Evolutionary conservation across 441 rosid species (phyloP).

Genomic region (Eruca vesicaria): DNA sequence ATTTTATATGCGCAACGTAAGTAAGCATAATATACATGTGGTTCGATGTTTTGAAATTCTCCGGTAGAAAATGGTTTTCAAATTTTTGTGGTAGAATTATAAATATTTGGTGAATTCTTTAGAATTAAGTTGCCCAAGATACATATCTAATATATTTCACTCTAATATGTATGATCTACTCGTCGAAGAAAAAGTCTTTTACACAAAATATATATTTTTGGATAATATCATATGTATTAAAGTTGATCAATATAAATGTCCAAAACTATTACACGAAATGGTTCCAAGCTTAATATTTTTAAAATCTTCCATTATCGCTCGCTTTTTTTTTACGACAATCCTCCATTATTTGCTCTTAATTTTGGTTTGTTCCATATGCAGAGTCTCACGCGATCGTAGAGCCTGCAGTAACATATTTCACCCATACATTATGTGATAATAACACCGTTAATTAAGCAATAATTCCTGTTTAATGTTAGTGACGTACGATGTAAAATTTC

Average conservation of each 20-base stretch:
- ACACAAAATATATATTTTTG: neutral
- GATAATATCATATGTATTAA: neutral
- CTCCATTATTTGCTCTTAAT: neutral
- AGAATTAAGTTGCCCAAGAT: neutral
- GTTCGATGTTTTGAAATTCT: neutral
- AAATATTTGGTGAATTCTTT: neutral
- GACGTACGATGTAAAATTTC: neutral
- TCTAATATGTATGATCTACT: neutral
- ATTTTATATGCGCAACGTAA: neutral
- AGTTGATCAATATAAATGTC: neutral
- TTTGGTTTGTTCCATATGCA: neutral
- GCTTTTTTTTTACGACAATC: no score
- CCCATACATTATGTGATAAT: neutral
- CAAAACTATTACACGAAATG: neutral
- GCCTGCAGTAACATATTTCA: neutral
- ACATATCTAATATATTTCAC: neutral
- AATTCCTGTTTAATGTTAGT: neutral
- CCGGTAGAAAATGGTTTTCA: neutral
- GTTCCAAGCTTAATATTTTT: neutral
- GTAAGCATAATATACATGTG: neutral
- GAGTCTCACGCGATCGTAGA: neutral
- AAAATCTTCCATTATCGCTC: neutral
- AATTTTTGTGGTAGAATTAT: neutral
- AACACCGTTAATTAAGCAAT: slow-evolving; percentile 1
- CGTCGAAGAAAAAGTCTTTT: slow-evolving; percentile 14